These are phyloP conservation scores for Tetrahymena thermophila DNA, from an alignment of 73 alveolate genomes.

Conservation along the genomic window DNA sequence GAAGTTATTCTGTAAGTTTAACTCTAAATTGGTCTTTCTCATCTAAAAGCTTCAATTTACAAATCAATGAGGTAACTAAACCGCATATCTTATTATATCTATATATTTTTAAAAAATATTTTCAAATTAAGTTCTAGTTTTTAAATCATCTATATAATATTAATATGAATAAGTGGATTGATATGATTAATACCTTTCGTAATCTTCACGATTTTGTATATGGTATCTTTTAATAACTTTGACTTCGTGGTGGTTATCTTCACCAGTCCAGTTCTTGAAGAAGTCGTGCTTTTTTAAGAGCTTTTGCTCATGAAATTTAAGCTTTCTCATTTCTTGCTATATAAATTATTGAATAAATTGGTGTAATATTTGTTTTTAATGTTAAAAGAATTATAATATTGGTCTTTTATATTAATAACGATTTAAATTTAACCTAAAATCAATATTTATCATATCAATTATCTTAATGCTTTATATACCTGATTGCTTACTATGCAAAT, in stretches of 20 bases:
- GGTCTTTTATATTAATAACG: not conserved
- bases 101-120: not conserved
- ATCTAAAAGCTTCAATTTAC: conserved; percentile 79
- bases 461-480: not conserved
- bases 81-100: conserved; percentile 93
- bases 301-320: conserved; percentile 97
- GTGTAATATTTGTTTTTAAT: not conserved
- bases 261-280: conserved; percentile 90
- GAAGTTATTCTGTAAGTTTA: conserved; percentile 87
- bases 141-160: not conserved
- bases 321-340: conserved; percentile 83
- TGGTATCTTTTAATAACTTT: conserved; percentile 86
- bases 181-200: conserved; percentile 46
- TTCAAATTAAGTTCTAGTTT: not conserved
- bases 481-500: not conserved
- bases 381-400: not conserved
- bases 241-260: conserved; percentile 81
- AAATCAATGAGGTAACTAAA: conserved; percentile 73
- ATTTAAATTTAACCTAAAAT: not conserved
- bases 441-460: not conserved
- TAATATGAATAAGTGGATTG: not conserved
- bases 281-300: conserved; percentile 94
- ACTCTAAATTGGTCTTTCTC: conserved; percentile 89
- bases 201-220: conserved; percentile 96
- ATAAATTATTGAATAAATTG: not conserved